Percentiles rank a stretch among this genome's conserved stretches.
Evolutionary conservation across 805 yeast species (phyloP).

Genomic region (Ogataea parapolymorpha): DNA sequence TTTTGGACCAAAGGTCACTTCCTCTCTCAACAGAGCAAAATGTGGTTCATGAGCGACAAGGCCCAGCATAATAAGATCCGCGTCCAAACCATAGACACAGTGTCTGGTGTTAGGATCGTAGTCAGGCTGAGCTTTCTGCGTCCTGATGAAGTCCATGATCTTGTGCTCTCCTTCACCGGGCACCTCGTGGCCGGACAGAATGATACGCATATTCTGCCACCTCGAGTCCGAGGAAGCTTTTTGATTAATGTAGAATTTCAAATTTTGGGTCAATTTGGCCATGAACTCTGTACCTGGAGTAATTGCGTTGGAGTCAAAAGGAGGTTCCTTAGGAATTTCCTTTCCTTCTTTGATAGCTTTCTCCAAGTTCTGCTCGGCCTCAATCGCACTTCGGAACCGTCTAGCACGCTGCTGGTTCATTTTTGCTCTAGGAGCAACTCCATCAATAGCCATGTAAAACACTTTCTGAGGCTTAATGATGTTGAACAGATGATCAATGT

Average conservation of each 20-base stretch:
- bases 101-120: conserved; percentile 83
- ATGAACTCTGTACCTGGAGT: conserved; percentile 97
- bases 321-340: conserved; percentile 75
- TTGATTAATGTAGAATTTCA: conserved; percentile 84
- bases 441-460: conserved; percentile 96
- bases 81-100: conserved; percentile 94
- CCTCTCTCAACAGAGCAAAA: conserved; percentile 90
- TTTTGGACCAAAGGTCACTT: conserved; percentile 76
- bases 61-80: conserved; percentile 93
- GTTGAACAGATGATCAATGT: conserved; percentile 89
- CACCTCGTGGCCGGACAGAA: conserved; percentile 90
- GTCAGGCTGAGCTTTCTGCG: conserved; percentile 65
- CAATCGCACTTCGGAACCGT: conserved; percentile 90
- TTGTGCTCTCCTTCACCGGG: conserved; percentile 99
- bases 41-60: conserved; percentile 94
- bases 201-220: conserved; percentile 76
- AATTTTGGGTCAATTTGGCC: conserved; percentile 78
- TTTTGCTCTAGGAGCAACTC: conserved; percentile 98
- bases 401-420: conserved; percentile 98
- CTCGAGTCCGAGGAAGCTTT: conserved; percentile 81
- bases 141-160: conserved; percentile 88
- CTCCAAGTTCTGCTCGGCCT: conserved; percentile 75
- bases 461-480: conserved; percentile 82
- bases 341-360: conserved; percentile 74
- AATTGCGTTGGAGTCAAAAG: conserved; percentile 88